A percentile compares a stretch with the other conserved stretches of the same genome.
These are phyloP conservation scores for Globisporangium nagaii DNA, from an alignment of 352 stramenopile species.

Conservation along the genomic window DNA sequence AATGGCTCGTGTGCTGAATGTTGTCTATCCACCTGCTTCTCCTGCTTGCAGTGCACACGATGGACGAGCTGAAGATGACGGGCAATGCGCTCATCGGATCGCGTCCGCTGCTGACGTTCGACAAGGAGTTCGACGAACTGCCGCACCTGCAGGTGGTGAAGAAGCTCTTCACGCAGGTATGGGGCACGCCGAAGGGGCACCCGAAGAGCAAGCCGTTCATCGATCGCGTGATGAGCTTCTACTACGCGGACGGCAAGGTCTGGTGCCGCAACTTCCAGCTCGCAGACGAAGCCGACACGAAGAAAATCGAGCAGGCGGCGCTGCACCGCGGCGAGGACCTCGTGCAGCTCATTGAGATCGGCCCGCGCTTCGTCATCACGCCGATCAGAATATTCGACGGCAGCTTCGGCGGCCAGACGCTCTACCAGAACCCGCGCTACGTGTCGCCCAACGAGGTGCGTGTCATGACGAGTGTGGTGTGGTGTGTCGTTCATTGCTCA, in stretches of 20 bases:
- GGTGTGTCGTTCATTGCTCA: background rate
- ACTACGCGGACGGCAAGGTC: conserved; percentile 91
- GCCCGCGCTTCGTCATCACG: conserved; percentile 97
- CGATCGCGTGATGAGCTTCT: conserved; percentile 98
- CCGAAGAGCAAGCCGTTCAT: conserved; percentile 99
- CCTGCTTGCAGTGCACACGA: conserved; percentile 93
- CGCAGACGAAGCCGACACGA: conserved; percentile 84
- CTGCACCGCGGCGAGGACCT: conserved; percentile 83
- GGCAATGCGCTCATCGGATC: conserved; percentile 98
- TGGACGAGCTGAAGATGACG: conserved; percentile 99
- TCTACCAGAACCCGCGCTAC: conserved; percentile 98
- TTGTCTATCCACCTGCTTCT: background rate
- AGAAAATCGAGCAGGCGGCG: conserved; percentile 86
- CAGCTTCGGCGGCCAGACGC: conserved; percentile 97
- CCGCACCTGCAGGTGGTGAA: conserved; percentile 96
- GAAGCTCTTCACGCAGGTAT: conserved; percentile 93
- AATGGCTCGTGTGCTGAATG: background rate
- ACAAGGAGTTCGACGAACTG: conserved; percentile 87
- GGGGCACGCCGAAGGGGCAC: conserved; percentile 96
- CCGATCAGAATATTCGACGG: conserved; percentile 98
- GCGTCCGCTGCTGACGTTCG: conserved; percentile 97
- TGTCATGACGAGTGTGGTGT: background rate
- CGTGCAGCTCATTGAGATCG: conserved; percentile 98
- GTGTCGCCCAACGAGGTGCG: conserved; percentile 94
- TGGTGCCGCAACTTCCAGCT: conserved; percentile 99